These are phyloP conservation scores for Barnettozyma salicaria DNA, from an alignment of 805 yeast genomes.

Conservation along the genomic window DNA sequence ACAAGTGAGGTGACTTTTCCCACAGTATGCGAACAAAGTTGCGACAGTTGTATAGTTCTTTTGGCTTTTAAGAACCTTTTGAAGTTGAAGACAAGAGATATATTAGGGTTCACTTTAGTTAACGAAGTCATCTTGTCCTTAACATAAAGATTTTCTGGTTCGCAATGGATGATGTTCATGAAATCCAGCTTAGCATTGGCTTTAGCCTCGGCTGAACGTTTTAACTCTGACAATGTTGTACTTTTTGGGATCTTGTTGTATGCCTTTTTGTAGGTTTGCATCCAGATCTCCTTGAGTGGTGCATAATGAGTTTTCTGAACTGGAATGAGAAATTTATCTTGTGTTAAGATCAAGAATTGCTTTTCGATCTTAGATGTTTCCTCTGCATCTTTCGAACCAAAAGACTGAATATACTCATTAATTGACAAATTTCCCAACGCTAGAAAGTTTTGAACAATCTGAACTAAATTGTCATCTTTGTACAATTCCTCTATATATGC, in stretches of 20 bases:
- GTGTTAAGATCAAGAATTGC: conserved; percentile 40
- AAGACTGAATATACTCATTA: conserved; percentile 39
- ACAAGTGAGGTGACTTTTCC: conserved; percentile 65
- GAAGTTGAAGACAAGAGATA: conserved; percentile 56
- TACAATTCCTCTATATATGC: conserved; percentile 41
- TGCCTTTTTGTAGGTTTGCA: conserved; percentile 35
- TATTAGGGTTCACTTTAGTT: conserved; percentile 40
- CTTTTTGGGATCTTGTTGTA: conserved; percentile 33
- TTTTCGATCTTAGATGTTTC: conserved; percentile 28
- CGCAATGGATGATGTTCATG: conserved; percentile 30
- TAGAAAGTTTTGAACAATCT: conserved; percentile 63
- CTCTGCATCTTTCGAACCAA: conserved; percentile 25
- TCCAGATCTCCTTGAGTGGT: conserved; percentile 36
- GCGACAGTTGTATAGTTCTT: conserved; percentile 57
- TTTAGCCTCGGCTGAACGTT: conserved; percentile 56
- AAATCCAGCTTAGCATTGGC: conserved; percentile 37
- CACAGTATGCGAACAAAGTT: conserved; percentile 57
- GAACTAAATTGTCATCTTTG: conserved; percentile 40
- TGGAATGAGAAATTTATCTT: conserved; percentile 47
- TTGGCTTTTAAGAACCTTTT: conserved; percentile 61
- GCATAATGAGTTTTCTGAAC: conserved; percentile 33
- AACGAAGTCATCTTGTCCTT: conserved; percentile 31
- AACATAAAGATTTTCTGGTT: conserved; percentile 26
- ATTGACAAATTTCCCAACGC: conserved; percentile 61
- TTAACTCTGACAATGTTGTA: conserved; percentile 44